phyloP scores from a whole-genome alignment of 768 basidiomycete genomes.

The Boletus eberwhitei region DNA sequence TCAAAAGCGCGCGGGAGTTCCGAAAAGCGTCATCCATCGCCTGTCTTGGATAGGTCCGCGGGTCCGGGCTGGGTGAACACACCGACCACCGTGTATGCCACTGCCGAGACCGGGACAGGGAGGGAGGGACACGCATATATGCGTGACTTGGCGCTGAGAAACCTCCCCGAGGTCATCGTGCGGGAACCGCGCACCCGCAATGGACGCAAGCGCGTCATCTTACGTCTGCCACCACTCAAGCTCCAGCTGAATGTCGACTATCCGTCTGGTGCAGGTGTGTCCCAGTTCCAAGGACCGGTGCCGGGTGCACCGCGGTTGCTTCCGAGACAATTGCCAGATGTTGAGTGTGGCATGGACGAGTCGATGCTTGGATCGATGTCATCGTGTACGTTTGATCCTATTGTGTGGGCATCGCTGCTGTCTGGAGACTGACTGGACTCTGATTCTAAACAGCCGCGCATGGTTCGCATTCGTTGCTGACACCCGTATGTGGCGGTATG shows the following conservation, averaged over 20 bases:
- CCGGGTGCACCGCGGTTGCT: conserved; percentile 27
- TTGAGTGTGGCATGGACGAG: conserved; percentile 18
- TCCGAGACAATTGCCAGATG: conserved; percentile 26
- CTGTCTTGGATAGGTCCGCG: conserved; percentile 33
- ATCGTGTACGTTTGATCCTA: conserved; percentile 12
- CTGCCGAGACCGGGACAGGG: not conserved
- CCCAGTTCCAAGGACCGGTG: not conserved
- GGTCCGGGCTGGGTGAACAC: conserved; percentile 18
- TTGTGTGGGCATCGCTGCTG: not conserved
- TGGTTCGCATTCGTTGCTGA: conserved; percentile 3
- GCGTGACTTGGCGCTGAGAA: conserved; percentile 1
- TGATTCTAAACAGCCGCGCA: conserved; percentile 9
- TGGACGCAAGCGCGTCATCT: not conserved
- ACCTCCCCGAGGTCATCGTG: conserved; percentile 7
- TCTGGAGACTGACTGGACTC: not conserved
- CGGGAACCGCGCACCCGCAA: not conserved
- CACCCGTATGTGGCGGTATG: conserved; percentile 17
- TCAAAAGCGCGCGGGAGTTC: conserved; percentile 40
- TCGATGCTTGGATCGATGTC: conserved; percentile 3
- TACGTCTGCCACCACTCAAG: conserved; percentile 15
- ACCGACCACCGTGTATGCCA: not conserved
- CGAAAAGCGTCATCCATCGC: conserved; percentile 15
- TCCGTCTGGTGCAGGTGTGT: not conserved
- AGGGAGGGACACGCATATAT: conserved; percentile 7
- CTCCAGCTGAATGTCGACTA: conserved; percentile 1